Evolutionary conservation across 768 basidiomycete genomes (phyloP).

Genomic region (Imleria badia): DNA sequence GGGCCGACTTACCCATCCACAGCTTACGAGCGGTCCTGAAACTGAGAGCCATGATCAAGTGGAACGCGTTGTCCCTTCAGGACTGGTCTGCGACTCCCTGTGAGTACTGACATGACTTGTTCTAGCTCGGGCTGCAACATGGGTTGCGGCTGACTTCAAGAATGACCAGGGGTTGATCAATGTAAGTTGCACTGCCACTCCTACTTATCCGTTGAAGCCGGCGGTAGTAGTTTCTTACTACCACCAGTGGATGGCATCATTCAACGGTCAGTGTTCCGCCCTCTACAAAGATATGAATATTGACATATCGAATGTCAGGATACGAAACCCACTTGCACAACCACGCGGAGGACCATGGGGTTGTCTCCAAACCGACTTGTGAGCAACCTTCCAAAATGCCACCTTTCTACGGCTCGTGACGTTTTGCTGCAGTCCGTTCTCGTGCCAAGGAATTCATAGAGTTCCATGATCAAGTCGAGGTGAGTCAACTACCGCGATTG

Average conservation of each 20-base stretch:
- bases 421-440: constrained; percentile 29
- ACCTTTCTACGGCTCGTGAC: not conserved
- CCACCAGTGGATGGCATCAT: constrained; percentile 7
- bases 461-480: constrained; percentile 90
- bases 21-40: constrained; percentile 45
- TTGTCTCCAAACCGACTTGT: constrained; percentile 9
- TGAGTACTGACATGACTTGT: not conserved
- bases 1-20: constrained; percentile 38
- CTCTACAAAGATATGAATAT: not conserved
- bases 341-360: not conserved
- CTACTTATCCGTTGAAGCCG: not conserved
- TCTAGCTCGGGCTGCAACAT: not conserved
- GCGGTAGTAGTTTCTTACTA: not conserved
- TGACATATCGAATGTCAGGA: constrained; percentile 1
- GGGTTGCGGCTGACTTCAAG: not conserved
- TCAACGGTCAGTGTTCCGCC: constrained; percentile 4
- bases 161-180: too few species aligned
- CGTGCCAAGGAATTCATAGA: constrained; percentile 72
- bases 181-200: constrained; percentile 14
- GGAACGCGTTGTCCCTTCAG: not conserved
- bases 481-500: constrained; percentile 27
- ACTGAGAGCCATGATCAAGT: constrained; percentile 37
- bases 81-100: not conserved
- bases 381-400: constrained; percentile 3
- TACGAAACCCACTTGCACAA: not conserved